Conservation (phyloP, 371 early-diverging fungal species). For the Mortierella sp. region DNA sequence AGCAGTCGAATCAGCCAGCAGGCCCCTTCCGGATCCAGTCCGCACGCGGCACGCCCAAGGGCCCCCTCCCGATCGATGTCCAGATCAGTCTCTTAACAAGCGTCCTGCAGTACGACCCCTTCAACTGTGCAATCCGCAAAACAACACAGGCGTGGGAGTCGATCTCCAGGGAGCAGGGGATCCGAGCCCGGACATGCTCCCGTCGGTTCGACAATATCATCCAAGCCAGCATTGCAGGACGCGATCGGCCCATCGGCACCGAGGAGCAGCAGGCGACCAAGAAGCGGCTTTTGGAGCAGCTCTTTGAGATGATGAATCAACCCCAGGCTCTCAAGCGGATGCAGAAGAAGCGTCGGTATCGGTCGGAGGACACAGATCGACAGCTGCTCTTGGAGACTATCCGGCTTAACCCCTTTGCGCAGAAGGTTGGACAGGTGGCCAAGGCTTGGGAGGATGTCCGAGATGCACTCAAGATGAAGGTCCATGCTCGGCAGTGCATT, state of each 20-base stretch:
- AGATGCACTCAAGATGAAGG: conserved; percentile 54
- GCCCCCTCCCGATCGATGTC: conserved; percentile 37
- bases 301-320: conserved; percentile 58
- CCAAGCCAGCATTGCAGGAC: conserved; percentile 50
- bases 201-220: conserved; percentile 56
- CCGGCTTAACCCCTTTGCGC: conserved; percentile 51
- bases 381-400: conserved; percentile 43
- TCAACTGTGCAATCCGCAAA: conserved; percentile 53
- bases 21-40: conserved; percentile 34
- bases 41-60: conserved; percentile 46
- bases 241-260: conserved; percentile 33
- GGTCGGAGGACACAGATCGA: conserved; percentile 50
- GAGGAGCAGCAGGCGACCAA: conserved; percentile 50
- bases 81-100: conserved; percentile 26
- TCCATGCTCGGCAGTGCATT: conserved; percentile 55
- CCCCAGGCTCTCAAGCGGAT: conserved; percentile 51
- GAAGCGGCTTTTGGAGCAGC: conserved; percentile 42
- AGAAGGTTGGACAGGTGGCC: conserved; percentile 54
- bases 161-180: conserved; percentile 48
- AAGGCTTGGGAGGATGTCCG: conserved; percentile 57
- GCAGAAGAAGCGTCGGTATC: conserved; percentile 57
- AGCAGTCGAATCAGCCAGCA: not conserved
- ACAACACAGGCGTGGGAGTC: conserved; percentile 56
- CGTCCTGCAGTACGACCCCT: conserved; percentile 51
- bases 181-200: conserved; percentile 52